Evolutionary conservation across 2,329 filamentous ascomycete species (phyloP).

Genomic region (Botrytis paeoniae): DNA sequence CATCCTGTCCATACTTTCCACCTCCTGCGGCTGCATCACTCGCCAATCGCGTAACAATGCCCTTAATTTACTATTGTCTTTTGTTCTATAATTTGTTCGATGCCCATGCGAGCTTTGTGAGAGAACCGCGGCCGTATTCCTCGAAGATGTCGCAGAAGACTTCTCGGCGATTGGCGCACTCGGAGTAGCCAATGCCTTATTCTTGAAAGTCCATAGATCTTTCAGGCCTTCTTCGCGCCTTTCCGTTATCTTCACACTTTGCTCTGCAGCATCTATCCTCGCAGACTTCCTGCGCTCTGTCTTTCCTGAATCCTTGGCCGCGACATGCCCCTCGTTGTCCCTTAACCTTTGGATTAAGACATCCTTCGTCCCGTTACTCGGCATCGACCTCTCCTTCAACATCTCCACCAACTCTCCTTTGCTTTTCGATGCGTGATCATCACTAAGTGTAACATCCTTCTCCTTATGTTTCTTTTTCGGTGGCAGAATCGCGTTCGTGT

Average conservation of each 20-base stretch:
- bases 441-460: background rate
- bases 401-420: background rate
- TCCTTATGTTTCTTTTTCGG: background rate
- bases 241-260: background rate
- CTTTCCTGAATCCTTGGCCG: background rate
- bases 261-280: background rate
- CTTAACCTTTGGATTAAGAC: background rate
- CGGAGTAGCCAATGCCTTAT: background rate
- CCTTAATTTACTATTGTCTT: background rate
- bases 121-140: background rate
- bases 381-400: background rate
- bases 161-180: background rate
- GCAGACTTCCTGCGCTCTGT: background rate
- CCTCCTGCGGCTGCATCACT: background rate
- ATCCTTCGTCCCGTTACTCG: background rate
- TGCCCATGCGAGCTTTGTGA: background rate
- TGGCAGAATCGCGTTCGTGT: background rate
- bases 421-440: background rate
- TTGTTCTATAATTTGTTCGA: background rate
- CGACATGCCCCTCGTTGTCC: background rate
- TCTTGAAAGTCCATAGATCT: background rate
- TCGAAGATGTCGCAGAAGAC: background rate
- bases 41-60: background rate
- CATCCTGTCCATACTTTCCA: background rate
- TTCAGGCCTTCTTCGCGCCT: background rate